Evolutionary conservation across 805 yeast genomes (phyloP).

Genomic region (Grigorovia yakushimaensis): DNA sequence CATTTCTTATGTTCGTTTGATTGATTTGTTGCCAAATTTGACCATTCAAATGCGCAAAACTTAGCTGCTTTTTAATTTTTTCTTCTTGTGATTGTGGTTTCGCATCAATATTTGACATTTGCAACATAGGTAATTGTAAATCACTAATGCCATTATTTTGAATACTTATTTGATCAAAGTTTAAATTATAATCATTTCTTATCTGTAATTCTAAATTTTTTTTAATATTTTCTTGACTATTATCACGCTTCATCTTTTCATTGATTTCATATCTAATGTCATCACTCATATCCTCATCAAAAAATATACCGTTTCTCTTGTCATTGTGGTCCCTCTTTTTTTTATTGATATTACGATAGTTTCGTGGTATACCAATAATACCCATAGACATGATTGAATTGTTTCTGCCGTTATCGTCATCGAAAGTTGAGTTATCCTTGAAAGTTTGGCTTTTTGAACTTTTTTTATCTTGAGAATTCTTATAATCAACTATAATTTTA

Average conservation of each 20-base stretch:
- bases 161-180: not conserved
- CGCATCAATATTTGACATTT: not conserved
- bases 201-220: not conserved
- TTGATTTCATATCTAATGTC: too few species aligned
- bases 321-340: not conserved
- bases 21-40: not conserved
- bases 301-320: not conserved
- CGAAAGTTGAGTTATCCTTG: too few species aligned
- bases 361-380: not conserved
- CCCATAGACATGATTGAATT: not conserved
- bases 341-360: not conserved
- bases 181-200: not conserved
- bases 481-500: too few species aligned
- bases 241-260: not conserved
- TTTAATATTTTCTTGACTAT: not conserved
- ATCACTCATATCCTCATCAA: not conserved
- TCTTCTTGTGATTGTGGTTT: not conserved
- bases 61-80: not conserved
- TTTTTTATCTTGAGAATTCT: too few species aligned
- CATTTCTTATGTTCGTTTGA: not conserved
- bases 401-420: not conserved
- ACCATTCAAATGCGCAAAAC: not conserved
- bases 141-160: not conserved
- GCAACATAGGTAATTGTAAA: not conserved
- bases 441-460: too few species aligned